Percentiles rank a stretch among this genome's conserved stretches.
Conservation (phyloP, 768 basidiomycete genomes). For the Tephrocybe sp. region DNA sequence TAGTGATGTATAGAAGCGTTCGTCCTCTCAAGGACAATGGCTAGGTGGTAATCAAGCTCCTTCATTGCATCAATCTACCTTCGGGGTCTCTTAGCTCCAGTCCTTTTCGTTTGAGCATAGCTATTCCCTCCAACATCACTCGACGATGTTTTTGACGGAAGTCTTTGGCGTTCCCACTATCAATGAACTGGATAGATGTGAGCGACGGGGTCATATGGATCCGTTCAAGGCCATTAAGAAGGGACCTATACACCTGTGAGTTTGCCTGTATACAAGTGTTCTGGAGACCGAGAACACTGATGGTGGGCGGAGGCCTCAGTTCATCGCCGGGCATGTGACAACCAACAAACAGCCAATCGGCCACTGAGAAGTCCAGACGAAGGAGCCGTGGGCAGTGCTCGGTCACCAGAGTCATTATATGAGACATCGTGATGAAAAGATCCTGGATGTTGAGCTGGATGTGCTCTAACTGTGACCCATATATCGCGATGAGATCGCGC, state of each 20-base stretch:
- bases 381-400: constrained; percentile 10
- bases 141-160: constrained; percentile 10
- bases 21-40: no score
- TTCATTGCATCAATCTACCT: constrained; percentile 9
- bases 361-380: constrained; percentile 14
- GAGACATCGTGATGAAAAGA: not conserved
- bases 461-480: constrained; percentile 12
- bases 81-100: constrained; percentile 15
- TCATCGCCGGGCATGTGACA: not conserved
- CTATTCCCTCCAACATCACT: constrained; percentile 1
- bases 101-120: constrained; percentile 6
- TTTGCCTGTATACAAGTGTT: constrained; percentile 5
- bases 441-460: constrained; percentile 3
- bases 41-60: no score
- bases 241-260: constrained; percentile 1
- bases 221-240: constrained; percentile 4
- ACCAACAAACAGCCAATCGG: constrained; percentile 3
- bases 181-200: constrained; percentile 12
- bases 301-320: constrained; percentile 6
- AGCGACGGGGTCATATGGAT: constrained; percentile 5
- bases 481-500: constrained; percentile 1
- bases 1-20: no score
- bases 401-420: not conserved
- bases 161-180: constrained; percentile 10
- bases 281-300: constrained; percentile 16